Percentiles rank a stretch among this genome's conserved stretches.
Evolutionary conservation across 2,329 filamentous ascomycete species (phyloP).

Genomic region (Coniochaeta hoffmannii): DNA sequence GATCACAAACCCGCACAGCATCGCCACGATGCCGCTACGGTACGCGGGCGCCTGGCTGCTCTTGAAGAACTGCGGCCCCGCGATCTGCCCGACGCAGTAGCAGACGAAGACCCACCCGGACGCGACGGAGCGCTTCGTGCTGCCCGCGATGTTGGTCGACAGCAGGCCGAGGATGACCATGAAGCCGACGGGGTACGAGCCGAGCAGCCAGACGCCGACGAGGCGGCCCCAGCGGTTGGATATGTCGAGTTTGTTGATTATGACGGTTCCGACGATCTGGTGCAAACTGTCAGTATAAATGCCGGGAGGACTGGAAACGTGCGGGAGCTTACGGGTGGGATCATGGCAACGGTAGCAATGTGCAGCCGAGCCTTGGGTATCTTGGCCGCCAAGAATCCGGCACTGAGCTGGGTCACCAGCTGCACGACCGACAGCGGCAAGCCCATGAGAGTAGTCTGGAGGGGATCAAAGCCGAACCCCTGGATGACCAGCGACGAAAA

Average conservation of each 20-base stretch:
- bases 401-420: constrained; percentile 14
- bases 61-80: constrained; percentile 23
- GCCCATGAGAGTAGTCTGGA: constrained; percentile 17
- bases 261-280: constrained; percentile 40
- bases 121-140: constrained; percentile 63
- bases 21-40: constrained; percentile 25
- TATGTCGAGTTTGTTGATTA: constrained; percentile 59
- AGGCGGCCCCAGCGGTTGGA: constrained; percentile 32
- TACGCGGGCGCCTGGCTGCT: constrained; percentile 22
- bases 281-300: not conserved
- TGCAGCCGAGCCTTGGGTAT: constrained; percentile 19
- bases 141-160: constrained; percentile 61
- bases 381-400: constrained; percentile 12
- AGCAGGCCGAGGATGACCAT: constrained; percentile 62
- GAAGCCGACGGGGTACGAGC: constrained; percentile 71
- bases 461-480: constrained; percentile 17
- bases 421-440: constrained; percentile 17
- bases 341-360: constrained; percentile 21
- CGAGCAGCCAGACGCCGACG: constrained; percentile 24
- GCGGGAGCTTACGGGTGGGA: constrained; percentile 16
- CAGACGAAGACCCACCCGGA: constrained; percentile 22
- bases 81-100: constrained; percentile 22
- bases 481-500: constrained; percentile 19
- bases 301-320: not conserved
- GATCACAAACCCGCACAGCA: constrained; percentile 20